Evolutionary conservation across 768 basidiomycete species (phyloP), one percentile per base, ranked within the genome.

Genomic region (Boletellus ananiceps): DNA sequence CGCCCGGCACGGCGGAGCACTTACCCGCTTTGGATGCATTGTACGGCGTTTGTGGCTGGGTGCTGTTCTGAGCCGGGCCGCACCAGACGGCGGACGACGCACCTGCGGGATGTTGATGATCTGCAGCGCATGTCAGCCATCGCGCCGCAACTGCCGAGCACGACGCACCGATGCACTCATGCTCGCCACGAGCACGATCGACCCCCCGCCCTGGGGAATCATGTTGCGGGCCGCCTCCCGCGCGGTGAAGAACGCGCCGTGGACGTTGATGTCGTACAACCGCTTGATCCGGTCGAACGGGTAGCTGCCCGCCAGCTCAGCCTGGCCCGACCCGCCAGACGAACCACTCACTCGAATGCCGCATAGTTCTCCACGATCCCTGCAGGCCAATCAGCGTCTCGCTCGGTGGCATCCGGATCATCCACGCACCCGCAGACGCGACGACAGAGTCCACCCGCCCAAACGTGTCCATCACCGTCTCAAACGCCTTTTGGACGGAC

Each of bases 161-260:
- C n/a, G 51, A 29, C 82, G 62, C 60, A 93, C 91, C 64, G 81
- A 84, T 33, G 91, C 91, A 62, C 87, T 89, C 92, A 97, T 96
- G 59, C 87, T 90, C 5, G 87, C 82, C 49, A 98, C 81, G 47
- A 98, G 77, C 48, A 91, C 80, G 61, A 97, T 88, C 48, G 83
- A 85, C 0, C 93, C 91, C 33, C 79, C 79, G 15, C 86, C 82
- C 44, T 78, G 75, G 8, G 84, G 81, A 53, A 94, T 87, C 95
- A 97, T 97, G 69, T 81, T 75, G 56, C 86, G 84, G 40, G 93
- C 94, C 2, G 89, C 94, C 69, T 97, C 93, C 23, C 95, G 84
- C 9, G 95, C 95, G n/a, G 93, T 95, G 72, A 86, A 95, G 73
- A 90, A 94, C 13, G 83, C 82, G 47, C 93, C 94, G 65, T 96